These are phyloP conservation scores for Blastobotrys malaysiensis DNA, from an alignment of 1,139 yeast genomes.

Conservation along the genomic window DNA sequence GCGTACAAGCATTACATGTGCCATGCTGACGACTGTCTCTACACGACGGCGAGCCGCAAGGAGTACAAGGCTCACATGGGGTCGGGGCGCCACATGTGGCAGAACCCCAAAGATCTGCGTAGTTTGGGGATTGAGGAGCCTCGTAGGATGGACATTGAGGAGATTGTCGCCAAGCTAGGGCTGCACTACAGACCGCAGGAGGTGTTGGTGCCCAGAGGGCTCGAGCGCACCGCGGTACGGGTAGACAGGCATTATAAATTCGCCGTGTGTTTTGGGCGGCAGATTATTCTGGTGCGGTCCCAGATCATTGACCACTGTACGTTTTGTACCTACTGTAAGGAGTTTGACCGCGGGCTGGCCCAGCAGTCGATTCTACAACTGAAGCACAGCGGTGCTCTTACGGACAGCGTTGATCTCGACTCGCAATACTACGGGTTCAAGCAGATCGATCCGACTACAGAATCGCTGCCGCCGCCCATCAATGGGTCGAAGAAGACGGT, in stretches of 20 bases:
- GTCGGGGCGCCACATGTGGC: not conserved
- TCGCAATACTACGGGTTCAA: not conserved
- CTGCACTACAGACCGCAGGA: not conserved
- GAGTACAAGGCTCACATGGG: not conserved
- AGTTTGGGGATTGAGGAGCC: not conserved
- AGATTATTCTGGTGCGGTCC: not conserved
- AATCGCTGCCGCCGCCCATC: constrained; percentile 1
- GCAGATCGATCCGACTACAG: not conserved
- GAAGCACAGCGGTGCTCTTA: not conserved
- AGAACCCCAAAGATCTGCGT: not conserved
- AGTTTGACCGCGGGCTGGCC: not conserved
- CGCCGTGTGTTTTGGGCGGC: constrained; percentile 6
- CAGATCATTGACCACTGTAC: constrained; percentile 3
- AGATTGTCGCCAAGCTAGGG: not conserved
- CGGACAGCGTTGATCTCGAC: not conserved
- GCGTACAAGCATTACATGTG: not conserved
- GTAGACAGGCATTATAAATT: constrained; percentile 4
- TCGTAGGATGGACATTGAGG: not conserved
- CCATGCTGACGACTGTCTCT: not conserved
- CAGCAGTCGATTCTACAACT: not conserved
- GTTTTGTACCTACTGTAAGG: constrained; percentile 3
- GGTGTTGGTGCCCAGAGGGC: constrained; percentile 3
- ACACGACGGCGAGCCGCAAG: not conserved
- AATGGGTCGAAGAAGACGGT: constrained; percentile 1
- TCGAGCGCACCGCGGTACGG: constrained; percentile 5